Base-by-base conservation (phyloP, 768 basidiomycete species). In the Tephrocybe sp. region DNA sequence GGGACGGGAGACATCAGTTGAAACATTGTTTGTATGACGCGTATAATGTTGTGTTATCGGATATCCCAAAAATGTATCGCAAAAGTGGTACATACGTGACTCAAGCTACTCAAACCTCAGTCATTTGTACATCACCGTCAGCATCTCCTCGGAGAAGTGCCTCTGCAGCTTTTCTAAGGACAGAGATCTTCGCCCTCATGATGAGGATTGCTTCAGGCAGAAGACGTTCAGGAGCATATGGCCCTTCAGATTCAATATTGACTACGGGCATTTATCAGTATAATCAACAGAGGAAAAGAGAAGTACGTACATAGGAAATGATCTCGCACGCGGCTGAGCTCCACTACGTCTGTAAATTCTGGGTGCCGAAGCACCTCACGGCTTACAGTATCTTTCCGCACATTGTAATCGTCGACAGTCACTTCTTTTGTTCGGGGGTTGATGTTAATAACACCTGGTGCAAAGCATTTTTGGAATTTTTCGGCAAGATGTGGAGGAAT, bases 301-400 rank as follows among this genome's bases (percentile, higher is more conserved):
- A 28, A 33, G 17, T 14, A 74, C 91, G 61, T 61, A 94, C 96
- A 98, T 48, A 98, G 78, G 70, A 97, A 98, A 71, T 86, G 89
- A 74, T 98, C 94, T 45, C 93, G 77, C 40, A 97, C 85, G 7
- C 97, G 80, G 48, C 85, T 84, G 45, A 99, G 76, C 66, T 90
- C 80, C 3, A 96, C 93, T 43, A 76, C 82, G 36, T 83, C 91
- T 32, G 83, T 79, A 56, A 98, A 97, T 66, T 98, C 95, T 0
- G 88, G 85, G 68, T 98, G 89, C 56, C 96, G 81, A 38, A 97
- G 75, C 1, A 95, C 95, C 69, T 98, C 95, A 39, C 97, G 77
- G 57, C 85, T 92, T 64, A 99, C 90, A 3, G 85, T 89, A 64
- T 99, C 97, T 51, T 84, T 85, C 26, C 95, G 78, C 17, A 93